Conservation (phyloP, 306 rosid species). For the Prunus mira region DNA sequence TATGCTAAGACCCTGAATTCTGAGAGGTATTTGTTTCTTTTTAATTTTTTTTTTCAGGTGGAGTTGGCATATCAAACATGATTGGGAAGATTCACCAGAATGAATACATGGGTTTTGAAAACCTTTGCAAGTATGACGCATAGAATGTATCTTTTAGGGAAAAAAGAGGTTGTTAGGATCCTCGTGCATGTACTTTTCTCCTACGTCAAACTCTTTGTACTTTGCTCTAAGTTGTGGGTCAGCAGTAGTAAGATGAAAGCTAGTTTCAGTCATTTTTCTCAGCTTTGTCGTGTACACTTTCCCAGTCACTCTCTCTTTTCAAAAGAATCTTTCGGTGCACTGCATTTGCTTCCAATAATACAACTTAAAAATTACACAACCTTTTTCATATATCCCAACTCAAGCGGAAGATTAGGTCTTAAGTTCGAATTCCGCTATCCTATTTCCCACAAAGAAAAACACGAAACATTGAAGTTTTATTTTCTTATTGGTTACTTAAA, state of each 20-base stretch:
- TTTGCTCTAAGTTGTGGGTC: constrained; percentile 1
- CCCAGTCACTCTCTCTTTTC: no score
- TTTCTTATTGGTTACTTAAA: no score
- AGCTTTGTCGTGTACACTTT: neutral
- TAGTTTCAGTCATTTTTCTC: neutral
- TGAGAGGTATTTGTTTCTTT: neutral
- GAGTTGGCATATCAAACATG: constrained; percentile 74
- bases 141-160: constrained; percentile 1
- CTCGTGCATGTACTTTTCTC: neutral
- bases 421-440: no score
- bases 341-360: neutral
- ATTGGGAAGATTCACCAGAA: constrained; percentile 41
- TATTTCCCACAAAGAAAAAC: no score
- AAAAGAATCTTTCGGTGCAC: no score
- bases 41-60: constrained; percentile 48
- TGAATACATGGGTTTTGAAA: constrained; percentile 86
- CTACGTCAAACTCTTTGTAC: neutral
- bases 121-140: constrained; percentile 62
- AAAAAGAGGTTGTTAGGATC: no score
- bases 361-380: neutral
- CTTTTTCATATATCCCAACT: neutral
- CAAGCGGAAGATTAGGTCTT: no score
- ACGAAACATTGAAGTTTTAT: no score
- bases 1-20: neutral
- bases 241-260: neutral